Percentiles rank a stretch among this genome's conserved stretches.
Conservation (phyloP, 78 protist species). For the Isochrysis galbana region DNA sequence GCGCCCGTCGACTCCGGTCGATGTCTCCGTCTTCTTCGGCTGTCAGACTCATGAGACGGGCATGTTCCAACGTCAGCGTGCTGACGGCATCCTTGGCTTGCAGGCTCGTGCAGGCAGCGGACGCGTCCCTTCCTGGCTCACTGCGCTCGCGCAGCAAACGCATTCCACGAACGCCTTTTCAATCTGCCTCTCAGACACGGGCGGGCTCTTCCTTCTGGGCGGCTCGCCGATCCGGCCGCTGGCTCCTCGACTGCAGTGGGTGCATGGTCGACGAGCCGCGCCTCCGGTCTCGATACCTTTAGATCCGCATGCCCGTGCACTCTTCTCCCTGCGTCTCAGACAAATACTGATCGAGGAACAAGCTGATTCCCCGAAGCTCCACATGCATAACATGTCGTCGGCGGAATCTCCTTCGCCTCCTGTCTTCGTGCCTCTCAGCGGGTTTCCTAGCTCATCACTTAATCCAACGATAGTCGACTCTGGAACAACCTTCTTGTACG, state of each 20-base stretch:
- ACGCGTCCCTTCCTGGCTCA: too few species aligned
- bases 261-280: not conserved
- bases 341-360: not conserved
- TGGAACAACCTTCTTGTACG: not conserved
- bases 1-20: not conserved
- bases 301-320: not conserved
- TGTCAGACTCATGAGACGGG: not conserved
- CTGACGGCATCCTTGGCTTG: slow-evolving; percentile 21
- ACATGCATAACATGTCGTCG: too few species aligned
- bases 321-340: not conserved
- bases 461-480: not conserved
- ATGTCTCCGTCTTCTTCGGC: not conserved
- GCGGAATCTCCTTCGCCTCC: not conserved
- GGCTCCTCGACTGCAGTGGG: not conserved
- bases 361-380: not conserved
- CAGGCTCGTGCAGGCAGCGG: not conserved
- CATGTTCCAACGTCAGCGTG: not conserved
- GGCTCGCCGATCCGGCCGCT: not conserved
- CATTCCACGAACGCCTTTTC: not conserved
- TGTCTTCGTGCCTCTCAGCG: not conserved
- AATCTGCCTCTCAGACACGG: not conserved
- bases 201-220: not conserved
- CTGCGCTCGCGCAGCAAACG: not conserved
- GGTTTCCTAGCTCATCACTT: not conserved
- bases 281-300: not conserved